Conservation (phyloP, 2,329 filamentous ascomycete genomes). For the Neonectria faginata region DNA sequence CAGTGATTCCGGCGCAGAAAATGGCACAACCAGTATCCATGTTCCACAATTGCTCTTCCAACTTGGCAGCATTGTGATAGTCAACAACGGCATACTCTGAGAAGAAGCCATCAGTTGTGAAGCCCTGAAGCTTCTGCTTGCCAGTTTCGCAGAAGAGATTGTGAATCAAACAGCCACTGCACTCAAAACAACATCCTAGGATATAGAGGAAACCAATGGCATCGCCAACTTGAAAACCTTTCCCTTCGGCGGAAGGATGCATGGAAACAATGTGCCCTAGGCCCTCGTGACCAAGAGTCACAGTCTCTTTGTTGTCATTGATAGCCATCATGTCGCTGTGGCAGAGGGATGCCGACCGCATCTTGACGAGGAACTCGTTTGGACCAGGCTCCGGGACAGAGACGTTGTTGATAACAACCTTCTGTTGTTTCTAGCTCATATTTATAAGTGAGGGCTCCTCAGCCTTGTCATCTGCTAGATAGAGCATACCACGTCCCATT, state of each 20-base stretch:
- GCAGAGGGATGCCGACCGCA: constrained; percentile 51
- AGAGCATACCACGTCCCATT: constrained; percentile 30
- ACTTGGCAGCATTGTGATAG: constrained; percentile 56
- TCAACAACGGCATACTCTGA: constrained; percentile 60
- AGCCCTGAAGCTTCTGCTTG: constrained; percentile 56
- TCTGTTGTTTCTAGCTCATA: constrained; percentile 37
- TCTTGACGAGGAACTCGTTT: constrained; percentile 55
- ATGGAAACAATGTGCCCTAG: constrained; percentile 57
- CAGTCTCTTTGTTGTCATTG: constrained; percentile 31
- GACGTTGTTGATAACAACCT: constrained; percentile 54
- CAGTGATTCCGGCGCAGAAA: constrained; percentile 64
- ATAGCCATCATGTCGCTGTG: constrained; percentile 47
- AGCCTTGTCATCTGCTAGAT: neutral
- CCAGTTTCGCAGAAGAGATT: constrained; percentile 54
- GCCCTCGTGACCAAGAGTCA: constrained; percentile 58
- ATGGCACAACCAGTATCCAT: constrained; percentile 52
- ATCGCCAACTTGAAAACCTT: constrained; percentile 57
- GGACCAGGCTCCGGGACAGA: constrained; percentile 56
- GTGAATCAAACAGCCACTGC: constrained; percentile 59
- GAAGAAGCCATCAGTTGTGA: constrained; percentile 59
- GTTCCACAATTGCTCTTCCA: constrained; percentile 49
- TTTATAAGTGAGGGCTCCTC: neutral
- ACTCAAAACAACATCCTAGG: constrained; percentile 59
- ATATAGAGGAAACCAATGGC: constrained; percentile 60
- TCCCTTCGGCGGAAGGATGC: constrained; percentile 49